Percentiles rank a stretch among this genome's conserved stretches.
Conservation (phyloP, 768 basidiomycete genomes). For the Russula earlei region DNA sequence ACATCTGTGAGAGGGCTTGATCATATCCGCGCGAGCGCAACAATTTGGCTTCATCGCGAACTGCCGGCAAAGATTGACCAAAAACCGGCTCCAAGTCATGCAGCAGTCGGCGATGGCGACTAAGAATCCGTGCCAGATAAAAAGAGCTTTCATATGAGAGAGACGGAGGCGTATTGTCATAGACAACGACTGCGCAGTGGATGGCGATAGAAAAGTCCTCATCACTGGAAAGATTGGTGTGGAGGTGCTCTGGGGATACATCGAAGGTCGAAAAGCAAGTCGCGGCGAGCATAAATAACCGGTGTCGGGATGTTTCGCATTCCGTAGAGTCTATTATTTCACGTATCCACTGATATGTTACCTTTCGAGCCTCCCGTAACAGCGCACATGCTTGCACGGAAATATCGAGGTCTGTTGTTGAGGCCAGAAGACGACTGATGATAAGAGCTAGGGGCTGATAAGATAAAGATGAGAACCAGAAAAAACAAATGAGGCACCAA, state of each 20-base stretch:
- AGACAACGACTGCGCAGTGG: slow-evolving; percentile 6
- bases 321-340: not conserved
- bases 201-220: slow-evolving; percentile 7
- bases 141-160: not conserved
- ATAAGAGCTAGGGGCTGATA: not conserved
- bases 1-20: not conserved
- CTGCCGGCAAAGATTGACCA: not conserved
- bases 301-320: not conserved
- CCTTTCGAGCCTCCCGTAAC: slow-evolving; percentile 3
- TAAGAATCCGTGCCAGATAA: not conserved
- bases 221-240: not conserved
- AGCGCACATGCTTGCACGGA: not conserved
- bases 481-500: not conserved
- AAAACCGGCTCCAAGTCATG: slow-evolving; percentile 2
- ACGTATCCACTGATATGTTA: not conserved
- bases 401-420: not conserved
- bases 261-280: slow-evolving; percentile 11
- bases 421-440: not conserved
- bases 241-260: not conserved
- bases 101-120: slow-evolving; percentile 1
- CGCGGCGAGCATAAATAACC: slow-evolving; percentile 1
- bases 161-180: slow-evolving; percentile 1
- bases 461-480: not conserved
- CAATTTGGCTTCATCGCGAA: not conserved
- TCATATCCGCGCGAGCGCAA: not conserved